Evolutionary conservation across 2,329 filamentous ascomycete genomes (phyloP), one percentile per base, ranked within the genome.

Genomic region (Aspergillus arachidicola): DNA sequence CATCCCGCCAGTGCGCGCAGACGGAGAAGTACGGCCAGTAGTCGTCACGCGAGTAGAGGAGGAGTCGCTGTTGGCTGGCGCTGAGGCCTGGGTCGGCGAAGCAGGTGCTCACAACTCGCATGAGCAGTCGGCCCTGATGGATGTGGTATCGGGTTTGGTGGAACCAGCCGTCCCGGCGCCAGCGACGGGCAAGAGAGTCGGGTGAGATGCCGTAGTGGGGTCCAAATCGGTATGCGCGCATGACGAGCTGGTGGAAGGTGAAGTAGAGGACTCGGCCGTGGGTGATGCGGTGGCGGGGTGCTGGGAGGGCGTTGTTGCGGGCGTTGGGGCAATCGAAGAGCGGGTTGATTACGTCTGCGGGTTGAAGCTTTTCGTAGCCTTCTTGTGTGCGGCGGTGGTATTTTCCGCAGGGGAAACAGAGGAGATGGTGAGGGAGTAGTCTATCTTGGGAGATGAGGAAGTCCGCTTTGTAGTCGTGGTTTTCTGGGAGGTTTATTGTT

Each of bases 1-100:
- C 87, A 64, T 89, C 84, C 21, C 82, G 80, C 87, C 87, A 89
- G 72, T 89, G 87, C 1, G 85, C 81, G 67, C 87, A 89, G 1
- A 83, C 84, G 12, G 84, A 87, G 74, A 89, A 89, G 71, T 85
- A 89, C 0, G 87, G 87, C 59, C 79, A 83, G 74, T 87, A 89
- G 68, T 89, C 86, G 58, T 86, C 83, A 62, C 84, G 81, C 34
- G 82, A 85, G 74, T 86, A 89, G 2, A 89, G 80, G 2, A 89
- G 78, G 60, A 87, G 77, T 2, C 87, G 83, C 67, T 84, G 79
- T 4, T 79, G 81, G 4, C 83, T 83, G 6, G 81, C 77, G 0
- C 85, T 84, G 30, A 88, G 78, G 2, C 78, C 82, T 0, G 83
- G 79, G 0, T 80, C 75, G 1, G 86, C 86, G 64, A 86, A 87